These are phyloP conservation scores for Solidago caesia DNA, from an alignment of 129 eudicot species.

Conservation along the genomic window DNA sequence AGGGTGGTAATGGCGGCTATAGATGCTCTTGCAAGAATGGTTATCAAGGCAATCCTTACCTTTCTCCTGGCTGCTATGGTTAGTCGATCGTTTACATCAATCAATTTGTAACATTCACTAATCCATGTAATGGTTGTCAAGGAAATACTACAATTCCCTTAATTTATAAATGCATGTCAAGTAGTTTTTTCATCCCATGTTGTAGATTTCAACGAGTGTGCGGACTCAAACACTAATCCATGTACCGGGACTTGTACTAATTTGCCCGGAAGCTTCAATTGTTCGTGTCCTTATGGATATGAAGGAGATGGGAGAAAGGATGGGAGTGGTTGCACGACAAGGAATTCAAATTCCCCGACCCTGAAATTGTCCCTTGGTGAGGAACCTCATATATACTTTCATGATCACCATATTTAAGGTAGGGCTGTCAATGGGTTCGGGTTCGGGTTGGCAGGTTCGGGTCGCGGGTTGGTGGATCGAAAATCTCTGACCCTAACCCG, in stretches of 20 bases:
- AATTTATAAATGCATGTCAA: neutral
- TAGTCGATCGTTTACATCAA: neutral
- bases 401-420: too few species aligned
- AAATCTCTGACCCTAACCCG: too few species aligned
- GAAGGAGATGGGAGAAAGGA: constrained; percentile 44
- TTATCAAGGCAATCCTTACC: constrained; percentile 39
- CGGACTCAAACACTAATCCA: constrained; percentile 20
- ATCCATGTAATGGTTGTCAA: too few species aligned
- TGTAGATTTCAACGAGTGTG: constrained; percentile 40
- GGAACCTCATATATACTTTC: too few species aligned
- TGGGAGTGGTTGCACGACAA: constrained; percentile 37
- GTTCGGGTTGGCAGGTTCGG: too few species aligned
- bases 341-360: constrained; percentile 28
- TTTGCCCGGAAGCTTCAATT: constrained; percentile 35
- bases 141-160: neutral
- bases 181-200: neutral
- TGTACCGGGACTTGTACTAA: constrained; percentile 38
- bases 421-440: too few species aligned
- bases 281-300: constrained; percentile 43
- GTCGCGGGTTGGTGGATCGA: too few species aligned
- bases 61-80: constrained; percentile 39
- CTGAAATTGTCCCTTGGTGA: constrained; percentile 37
- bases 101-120: too few species aligned
- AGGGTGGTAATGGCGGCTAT: constrained; percentile 31
- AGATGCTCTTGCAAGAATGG: constrained; percentile 31